Evolutionary conservation across 2,329 filamentous ascomycete genomes (phyloP), one percentile per base, ranked within the genome.

Genomic region (Ophiostoma tasmaniense): DNA sequence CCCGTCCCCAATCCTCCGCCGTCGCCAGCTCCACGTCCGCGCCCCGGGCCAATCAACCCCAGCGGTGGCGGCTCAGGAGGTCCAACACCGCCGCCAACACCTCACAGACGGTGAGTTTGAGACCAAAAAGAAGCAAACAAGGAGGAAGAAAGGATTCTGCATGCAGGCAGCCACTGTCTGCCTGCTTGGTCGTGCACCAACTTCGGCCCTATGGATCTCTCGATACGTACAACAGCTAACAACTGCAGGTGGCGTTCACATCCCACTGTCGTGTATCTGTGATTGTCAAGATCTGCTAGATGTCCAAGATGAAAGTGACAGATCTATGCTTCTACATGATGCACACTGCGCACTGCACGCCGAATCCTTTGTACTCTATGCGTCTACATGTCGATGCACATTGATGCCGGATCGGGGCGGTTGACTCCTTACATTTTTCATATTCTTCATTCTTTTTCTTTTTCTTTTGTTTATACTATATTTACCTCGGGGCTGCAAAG

Each of bases 1-100:
- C 42, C 61, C 17, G 42, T 70, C 2, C 69, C 69, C 25, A 66
- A 62, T 22, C 69, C 69, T n/a, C 69, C 69, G 13, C 69, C 67
- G 30, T 71, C 71, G 52, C 71, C 71, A 2, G 37, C 45, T 14
- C 69, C 71, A 13, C 50, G 71, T 22, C 71, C 71, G 10, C 69
- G 71, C 17, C 71, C 71, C 8, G 69, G 71, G 33, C 71, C 71
- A 11, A 62, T 71, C 64, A 64, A 67, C 13, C 71, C 71, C 13
- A 66, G 64, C 14, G 71, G 71, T 13, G 71, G 69, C n/a, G 71
- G 71, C 7, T 71, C 71, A 5, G 71, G 71, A 17, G 69, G 69
- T 10, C 71, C 71, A 37, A 71, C 71, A 28, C 71, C 71, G 17
- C 71, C 70, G n/a, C 71, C 70, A 8, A 71, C 71, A 14, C 71